Conservation (phyloP, 345 rosid species). For the Salix udensis region DNA sequence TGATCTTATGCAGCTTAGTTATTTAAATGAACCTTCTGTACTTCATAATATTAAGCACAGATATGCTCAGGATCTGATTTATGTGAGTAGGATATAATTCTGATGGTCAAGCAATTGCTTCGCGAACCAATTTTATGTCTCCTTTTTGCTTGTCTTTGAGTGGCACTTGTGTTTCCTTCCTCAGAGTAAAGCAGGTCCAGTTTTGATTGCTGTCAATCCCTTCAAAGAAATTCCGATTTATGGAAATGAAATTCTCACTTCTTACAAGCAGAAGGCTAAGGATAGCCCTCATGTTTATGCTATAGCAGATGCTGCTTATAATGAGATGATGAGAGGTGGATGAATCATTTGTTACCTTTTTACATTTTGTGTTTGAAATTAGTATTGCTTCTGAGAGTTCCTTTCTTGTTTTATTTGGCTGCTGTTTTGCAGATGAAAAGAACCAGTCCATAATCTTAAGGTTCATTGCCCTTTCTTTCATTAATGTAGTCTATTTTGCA, state of each 20-base stretch:
- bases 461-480: slow-evolving; percentile 36
- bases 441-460: slow-evolving; percentile 93
- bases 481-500: neutral
- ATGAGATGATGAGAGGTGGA: slow-evolving; percentile 93
- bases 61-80: slow-evolving; percentile 69
- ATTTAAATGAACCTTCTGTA: slow-evolving; percentile 91
- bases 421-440: slow-evolving; percentile 59
- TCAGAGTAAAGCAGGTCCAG: slow-evolving; percentile 93
- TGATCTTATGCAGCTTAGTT: slow-evolving; percentile 89
- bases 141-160: slow-evolving; percentile 13
- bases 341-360: slow-evolving; percentile 10
- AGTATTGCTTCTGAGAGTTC: slow-evolving; percentile 10
- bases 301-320: slow-evolving; percentile 71
- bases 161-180: slow-evolving; percentile 16
- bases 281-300: slow-evolving; percentile 85
- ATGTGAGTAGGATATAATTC: slow-evolving; percentile 54
- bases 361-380: slow-evolving; percentile 16
- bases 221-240: slow-evolving; percentile 62
- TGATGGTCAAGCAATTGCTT: slow-evolving; percentile 6
- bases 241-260: slow-evolving; percentile 52
- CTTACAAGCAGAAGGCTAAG: slow-evolving; percentile 55
- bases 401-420: slow-evolving; percentile 11
- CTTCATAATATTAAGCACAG: slow-evolving; percentile 78
- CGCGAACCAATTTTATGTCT: slow-evolving; percentile 4
- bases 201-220: slow-evolving; percentile 86